A percentile compares a stretch with the other conserved stretches of the same genome.
These are phyloP conservation scores for Linderina pennispora DNA, from an alignment of 192 early-diverging fungal genomes.

Conservation along the genomic window DNA sequence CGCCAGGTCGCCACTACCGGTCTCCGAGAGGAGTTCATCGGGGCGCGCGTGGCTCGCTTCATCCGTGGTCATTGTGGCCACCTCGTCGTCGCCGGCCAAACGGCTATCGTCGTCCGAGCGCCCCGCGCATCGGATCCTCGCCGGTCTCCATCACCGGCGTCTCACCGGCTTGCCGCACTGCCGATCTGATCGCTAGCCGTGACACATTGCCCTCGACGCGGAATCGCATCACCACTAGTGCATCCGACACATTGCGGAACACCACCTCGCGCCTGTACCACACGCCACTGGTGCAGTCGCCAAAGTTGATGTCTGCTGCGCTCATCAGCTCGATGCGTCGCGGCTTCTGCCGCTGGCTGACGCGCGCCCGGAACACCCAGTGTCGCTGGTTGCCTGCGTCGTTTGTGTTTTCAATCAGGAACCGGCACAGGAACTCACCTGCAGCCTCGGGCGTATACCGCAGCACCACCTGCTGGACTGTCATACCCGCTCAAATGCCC, in stretches of 20 bases:
- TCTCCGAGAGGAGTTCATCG: no score
- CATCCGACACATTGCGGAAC: constrained; percentile 74
- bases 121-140: no score
- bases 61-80: no score
- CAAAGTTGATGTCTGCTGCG: constrained; percentile 75
- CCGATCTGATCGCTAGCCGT: constrained; percentile 21
- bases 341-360: constrained; percentile 64
- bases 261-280: constrained; percentile 75
- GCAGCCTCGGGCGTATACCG: constrained; percentile 80
- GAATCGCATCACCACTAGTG: constrained; percentile 71
- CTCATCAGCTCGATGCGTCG: constrained; percentile 60
- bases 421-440: constrained; percentile 87
- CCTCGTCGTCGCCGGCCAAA: no score
- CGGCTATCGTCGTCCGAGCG: no score
- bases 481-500: constrained; percentile 61
- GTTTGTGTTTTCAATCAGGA: constrained; percentile 87
- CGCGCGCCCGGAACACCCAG: constrained; percentile 70
- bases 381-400: constrained; percentile 77
- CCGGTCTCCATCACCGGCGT: background rate
- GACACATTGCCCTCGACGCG: constrained; percentile 38
- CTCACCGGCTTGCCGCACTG: no score
- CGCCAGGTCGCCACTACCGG: no score
- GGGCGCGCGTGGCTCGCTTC: no score
- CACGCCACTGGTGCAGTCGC: constrained; percentile 87
- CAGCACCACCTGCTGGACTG: constrained; percentile 64